A percentile compares a stretch with the other conserved stretches of the same genome.
Evolutionary conservation across 257 asterid species (phyloP).

Genomic region (Dorcoceras hygrometricum): DNA sequence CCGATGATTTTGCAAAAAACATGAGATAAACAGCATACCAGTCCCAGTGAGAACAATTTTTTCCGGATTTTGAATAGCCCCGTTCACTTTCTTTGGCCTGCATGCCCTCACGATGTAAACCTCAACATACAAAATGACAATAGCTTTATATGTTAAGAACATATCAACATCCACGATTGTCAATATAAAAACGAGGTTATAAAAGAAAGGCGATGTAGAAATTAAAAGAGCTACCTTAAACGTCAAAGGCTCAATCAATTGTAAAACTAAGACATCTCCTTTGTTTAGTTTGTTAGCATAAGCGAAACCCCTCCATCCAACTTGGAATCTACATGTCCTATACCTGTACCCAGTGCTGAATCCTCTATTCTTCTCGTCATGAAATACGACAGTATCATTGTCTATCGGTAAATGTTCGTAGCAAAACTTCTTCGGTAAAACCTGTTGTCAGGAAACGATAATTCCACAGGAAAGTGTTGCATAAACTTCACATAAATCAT

Average conservation of each 20-base stretch:
- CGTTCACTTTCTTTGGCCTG: constrained; percentile 34
- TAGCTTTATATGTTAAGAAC: background rate
- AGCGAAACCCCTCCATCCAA: constrained; percentile 74
- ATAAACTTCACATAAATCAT: no score
- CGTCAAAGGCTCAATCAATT: constrained; percentile 41
- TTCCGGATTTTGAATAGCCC: constrained; percentile 35
- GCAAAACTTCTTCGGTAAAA: constrained; percentile 54
- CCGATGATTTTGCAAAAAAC: no score
- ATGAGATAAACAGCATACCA: no score
- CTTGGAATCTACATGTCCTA: constrained; percentile 53
- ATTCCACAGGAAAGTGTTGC: no score
- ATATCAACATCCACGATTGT: background rate
- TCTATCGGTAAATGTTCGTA: constrained; percentile 43
- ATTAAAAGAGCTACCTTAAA: constrained; percentile 34
- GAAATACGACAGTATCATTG: constrained; percentile 41
- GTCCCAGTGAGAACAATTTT: constrained; percentile 23
- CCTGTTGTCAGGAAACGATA: no score
- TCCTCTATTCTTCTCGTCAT: constrained; percentile 43
- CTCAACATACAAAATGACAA: constrained; percentile 32
- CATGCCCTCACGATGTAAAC: constrained; percentile 46
- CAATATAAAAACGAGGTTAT: no score
- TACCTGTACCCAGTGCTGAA: constrained; percentile 35
- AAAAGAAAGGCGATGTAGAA: no score
- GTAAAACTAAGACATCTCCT: constrained; percentile 63
- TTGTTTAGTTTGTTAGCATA: constrained; percentile 45